Conservation (phyloP, 2,329 filamentous ascomycete species). For the Trichoderma sp. region DNA sequence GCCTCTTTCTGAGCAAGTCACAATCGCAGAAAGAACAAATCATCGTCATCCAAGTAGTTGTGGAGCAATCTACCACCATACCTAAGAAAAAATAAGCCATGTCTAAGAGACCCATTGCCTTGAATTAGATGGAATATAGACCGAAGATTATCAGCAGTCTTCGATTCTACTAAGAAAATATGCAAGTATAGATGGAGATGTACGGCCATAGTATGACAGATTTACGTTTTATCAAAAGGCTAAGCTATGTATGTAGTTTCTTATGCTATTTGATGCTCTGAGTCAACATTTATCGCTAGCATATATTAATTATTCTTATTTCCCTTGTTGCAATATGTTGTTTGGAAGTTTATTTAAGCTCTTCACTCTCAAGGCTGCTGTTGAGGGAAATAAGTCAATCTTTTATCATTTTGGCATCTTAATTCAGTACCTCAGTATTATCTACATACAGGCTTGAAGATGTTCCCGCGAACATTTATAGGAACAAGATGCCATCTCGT, state of each 20-base stretch:
- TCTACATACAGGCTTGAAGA: neutral
- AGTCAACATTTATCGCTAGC: neutral
- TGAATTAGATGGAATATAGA: no score
- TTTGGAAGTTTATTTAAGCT: neutral
- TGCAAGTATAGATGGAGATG: neutral
- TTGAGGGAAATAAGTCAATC: neutral
- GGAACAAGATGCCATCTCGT: neutral
- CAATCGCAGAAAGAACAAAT: neutral
- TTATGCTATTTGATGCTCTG: neutral
- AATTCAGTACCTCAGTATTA: neutral
- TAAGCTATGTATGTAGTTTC: no score
- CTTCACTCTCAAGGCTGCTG: neutral
- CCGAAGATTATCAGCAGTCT: no score
- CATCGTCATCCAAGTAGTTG: neutral
- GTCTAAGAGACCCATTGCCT: no score
- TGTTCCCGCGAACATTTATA: neutral
- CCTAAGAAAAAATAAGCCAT: no score
- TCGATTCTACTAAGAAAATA: neutral
- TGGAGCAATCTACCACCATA: no score
- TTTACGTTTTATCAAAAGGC: no score
- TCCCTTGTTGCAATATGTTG: neutral
- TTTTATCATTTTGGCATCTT: neutral
- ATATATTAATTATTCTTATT: neutral
- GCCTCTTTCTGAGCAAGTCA: neutral
- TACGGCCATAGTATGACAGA: neutral